Base-by-base conservation (phyloP, 148 eudicot species). In the Rhododendron kiyosumense region DNA sequence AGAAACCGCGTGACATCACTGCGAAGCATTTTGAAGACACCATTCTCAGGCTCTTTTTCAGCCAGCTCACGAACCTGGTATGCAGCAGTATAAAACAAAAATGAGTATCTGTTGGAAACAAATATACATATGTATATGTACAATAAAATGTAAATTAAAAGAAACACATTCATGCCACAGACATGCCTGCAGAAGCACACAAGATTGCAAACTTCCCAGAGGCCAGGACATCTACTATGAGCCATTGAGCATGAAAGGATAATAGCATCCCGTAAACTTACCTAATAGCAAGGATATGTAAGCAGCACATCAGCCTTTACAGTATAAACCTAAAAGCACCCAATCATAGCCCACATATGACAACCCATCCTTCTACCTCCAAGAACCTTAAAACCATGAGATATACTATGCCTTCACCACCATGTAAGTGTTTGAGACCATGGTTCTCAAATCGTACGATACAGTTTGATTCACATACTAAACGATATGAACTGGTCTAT, bases 1-100 rank as follows among this genome's bases (percentile, higher is more conserved):
- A 96, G 91, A 79, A 96, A 96, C 81, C 99, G 94, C 18, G 99
- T 95, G 61, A 96, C 98, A 87, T 96, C 99, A 83, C 93, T 94
- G 69, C 96, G 92, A 43, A 96, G 97, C 98, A 95, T 93, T 92
- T 88, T 95, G 90, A 96, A 95, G 84, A 96, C 97, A 36, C 95
- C 96, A 89, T 94, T 89, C 48, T 94, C 98, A 69, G 99, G 89
- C 89, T 96, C 99, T 89, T 95, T 96, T 48, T 96, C 99, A 86
- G 99, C 99, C 91, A 96, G 88, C 87, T 96, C 99, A 17, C 99
- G 93, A 82, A 96, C 99, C 99, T 96, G 87, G 30, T 15, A 48
- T 46, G 57, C 85, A 85, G 28, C 38, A 88, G 17, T 78, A 71
- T 28, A 9, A 43, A 46, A 83, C 30, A 83, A 51, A 43, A 5